Conservation (phyloP, 768 basidiomycete species). For the Lyophyllum atratum region DNA sequence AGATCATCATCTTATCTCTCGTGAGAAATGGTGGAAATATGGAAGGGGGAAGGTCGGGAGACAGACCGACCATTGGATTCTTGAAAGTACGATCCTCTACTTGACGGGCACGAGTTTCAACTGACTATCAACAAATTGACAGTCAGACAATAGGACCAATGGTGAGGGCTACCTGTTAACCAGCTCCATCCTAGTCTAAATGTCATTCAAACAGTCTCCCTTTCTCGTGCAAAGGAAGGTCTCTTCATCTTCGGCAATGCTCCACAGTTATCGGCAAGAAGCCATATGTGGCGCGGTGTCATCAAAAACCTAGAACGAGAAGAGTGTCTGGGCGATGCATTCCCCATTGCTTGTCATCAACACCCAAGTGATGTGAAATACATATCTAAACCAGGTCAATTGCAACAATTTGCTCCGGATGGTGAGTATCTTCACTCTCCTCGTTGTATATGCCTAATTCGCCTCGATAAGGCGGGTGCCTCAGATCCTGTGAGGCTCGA, state of each 20-base stretch:
- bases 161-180: constrained; percentile 27
- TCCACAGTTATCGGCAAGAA: constrained; percentile 47
- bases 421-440: constrained; percentile 34
- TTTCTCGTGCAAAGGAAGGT: constrained; percentile 75
- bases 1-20: constrained; percentile 74
- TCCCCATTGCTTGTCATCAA: constrained; percentile 59
- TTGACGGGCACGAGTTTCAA: not conserved
- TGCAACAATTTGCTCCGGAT: constrained; percentile 55
- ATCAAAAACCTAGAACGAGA: constrained; percentile 55
- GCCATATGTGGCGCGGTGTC: constrained; percentile 58
- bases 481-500: constrained; percentile 52
- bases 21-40: constrained; percentile 65
- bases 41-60: constrained; percentile 36
- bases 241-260: constrained; percentile 76
- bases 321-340: constrained; percentile 47
- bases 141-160: constrained; percentile 61
- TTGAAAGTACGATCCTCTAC: constrained; percentile 51
- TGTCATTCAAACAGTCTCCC: constrained; percentile 47
- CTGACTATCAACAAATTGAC: not conserved
- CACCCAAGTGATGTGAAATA: constrained; percentile 47
- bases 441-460: not conserved
- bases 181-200: not conserved
- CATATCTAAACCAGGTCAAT: constrained; percentile 52
- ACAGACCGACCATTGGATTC: constrained; percentile 61
- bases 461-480: constrained; percentile 54